phyloP scores from a whole-genome alignment of 306 rosid species.

The Medicago arabica region DNA sequence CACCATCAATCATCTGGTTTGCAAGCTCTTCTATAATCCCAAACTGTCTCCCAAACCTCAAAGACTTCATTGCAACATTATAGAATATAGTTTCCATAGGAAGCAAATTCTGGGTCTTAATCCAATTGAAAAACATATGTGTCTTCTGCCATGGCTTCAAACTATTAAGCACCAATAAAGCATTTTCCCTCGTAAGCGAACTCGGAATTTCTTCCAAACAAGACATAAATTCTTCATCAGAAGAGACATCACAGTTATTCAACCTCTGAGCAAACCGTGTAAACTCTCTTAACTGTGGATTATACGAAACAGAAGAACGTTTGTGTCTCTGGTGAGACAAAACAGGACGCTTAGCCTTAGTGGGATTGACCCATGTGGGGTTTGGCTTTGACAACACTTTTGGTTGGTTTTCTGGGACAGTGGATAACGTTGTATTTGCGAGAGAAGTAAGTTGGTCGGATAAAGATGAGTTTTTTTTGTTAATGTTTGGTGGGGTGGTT shows the following conservation, averaged over 20 bases:
- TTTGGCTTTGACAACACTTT: constrained; percentile 67
- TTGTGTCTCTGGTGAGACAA: constrained; percentile 74
- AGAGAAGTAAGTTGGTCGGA: constrained; percentile 86
- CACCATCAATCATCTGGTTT: constrained; percentile 72
- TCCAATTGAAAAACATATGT: constrained; percentile 71
- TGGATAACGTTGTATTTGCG: constrained; percentile 60
- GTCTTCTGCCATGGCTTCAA: constrained; percentile 92
- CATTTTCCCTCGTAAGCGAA: constrained; percentile 68
- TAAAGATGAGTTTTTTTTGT: constrained; percentile 60
- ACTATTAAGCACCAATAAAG: constrained; percentile 77
- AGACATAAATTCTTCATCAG: constrained; percentile 61
- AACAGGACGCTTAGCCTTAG: constrained; percentile 71
- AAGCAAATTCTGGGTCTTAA: constrained; percentile 65
- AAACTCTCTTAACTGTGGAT: constrained; percentile 70
- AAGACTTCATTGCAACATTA: constrained; percentile 93
- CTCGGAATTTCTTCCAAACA: constrained; percentile 67
- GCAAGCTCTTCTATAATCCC: constrained; percentile 84
- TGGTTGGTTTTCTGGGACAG: constrained; percentile 46
- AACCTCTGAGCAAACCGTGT: constrained; percentile 65
- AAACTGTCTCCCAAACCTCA: constrained; percentile 92
- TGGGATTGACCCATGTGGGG: constrained; percentile 91
- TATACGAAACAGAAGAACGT: constrained; percentile 58
- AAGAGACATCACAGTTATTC: constrained; percentile 56
- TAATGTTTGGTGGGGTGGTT: constrained; percentile 41
- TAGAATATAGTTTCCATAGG: constrained; percentile 94